Conservation (phyloP, 2,329 filamentous ascomycete genomes). For the Camillea tinctor region DNA sequence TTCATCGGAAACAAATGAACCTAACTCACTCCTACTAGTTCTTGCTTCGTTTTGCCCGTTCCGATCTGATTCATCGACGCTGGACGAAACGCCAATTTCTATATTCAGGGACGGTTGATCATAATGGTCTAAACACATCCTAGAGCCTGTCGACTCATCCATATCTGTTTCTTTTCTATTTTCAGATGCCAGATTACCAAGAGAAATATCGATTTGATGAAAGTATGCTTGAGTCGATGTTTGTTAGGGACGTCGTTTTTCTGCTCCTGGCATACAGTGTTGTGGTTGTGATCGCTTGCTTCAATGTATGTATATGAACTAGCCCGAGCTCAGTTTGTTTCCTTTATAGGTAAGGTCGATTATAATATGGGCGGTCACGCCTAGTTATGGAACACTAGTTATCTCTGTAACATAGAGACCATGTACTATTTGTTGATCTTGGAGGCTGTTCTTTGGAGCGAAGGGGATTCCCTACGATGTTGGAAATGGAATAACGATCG, state of each 20-base stretch:
- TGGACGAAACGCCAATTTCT: neutral
- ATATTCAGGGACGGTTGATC: neutral
- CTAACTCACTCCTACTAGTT: conserved; percentile 2
- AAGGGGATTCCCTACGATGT: neutral
- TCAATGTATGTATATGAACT: neutral
- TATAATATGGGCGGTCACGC: neutral
- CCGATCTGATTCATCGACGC: neutral
- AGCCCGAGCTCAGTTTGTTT: conserved; percentile 1
- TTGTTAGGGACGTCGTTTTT: neutral
- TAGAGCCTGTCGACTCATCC: neutral
- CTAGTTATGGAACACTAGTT: too few relatives aligned
- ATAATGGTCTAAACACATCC: neutral
- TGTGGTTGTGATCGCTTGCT: conserved; percentile 2
- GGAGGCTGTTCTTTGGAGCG: neutral
- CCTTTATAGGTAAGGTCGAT: neutral
- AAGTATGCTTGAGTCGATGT: conserved; percentile 8
- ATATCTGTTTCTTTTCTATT: neutral
- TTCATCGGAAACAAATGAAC: neutral
- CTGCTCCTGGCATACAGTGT: conserved; percentile 3
- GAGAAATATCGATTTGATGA: conserved; percentile 8
- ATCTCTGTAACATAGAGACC: too few relatives aligned
- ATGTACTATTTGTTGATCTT: too few relatives aligned
- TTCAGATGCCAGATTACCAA: conserved; percentile 11
- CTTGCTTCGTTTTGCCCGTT: conserved; percentile 3
- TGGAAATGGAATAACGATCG: neutral